Conservation (phyloP, 1,284 basidiomycete genomes). For the Ustilago loliicola region DNA sequence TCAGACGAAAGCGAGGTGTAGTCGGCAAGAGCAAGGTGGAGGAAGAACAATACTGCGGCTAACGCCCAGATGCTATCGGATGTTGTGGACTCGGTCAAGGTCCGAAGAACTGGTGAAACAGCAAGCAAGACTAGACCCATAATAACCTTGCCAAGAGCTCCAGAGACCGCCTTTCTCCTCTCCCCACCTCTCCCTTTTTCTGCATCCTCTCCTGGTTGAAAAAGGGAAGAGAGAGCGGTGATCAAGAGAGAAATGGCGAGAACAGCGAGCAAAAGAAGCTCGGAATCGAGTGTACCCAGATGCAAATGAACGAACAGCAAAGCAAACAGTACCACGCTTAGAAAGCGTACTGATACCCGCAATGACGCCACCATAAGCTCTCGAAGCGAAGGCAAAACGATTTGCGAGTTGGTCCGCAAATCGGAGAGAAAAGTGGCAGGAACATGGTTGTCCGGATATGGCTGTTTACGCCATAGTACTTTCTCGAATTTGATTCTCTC, state of each 20-base stretch:
- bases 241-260: neutral
- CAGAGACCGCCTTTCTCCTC: conserved; percentile 6
- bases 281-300: conserved; percentile 21
- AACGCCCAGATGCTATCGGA: conserved; percentile 97
- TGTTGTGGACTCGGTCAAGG: conserved; percentile 92
- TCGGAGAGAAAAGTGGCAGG: conserved; percentile 83
- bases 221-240: neutral
- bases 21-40: conserved; percentile 79
- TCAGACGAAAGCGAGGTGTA: conserved; percentile 71
- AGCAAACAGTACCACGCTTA: conserved; percentile 49
- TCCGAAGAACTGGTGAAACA: conserved; percentile 89
- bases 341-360: conserved; percentile 55
- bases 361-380: conserved; percentile 77
- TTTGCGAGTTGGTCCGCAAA: conserved; percentile 71
- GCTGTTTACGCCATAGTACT: conserved; percentile 84
- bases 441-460: conserved; percentile 87
- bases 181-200: neutral
- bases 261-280: conserved; percentile 14
- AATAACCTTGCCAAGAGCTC: conserved; percentile 71
- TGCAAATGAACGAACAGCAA: conserved; percentile 58
- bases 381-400: conserved; percentile 75
- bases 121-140: conserved; percentile 89
- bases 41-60: conserved; percentile 77
- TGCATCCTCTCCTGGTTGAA: neutral
- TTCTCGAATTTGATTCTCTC: conserved; percentile 76